phyloP scores from a whole-genome alignment of 2,329 filamentous ascomycete genomes.

The Nigrograna mackinnonii region DNA sequence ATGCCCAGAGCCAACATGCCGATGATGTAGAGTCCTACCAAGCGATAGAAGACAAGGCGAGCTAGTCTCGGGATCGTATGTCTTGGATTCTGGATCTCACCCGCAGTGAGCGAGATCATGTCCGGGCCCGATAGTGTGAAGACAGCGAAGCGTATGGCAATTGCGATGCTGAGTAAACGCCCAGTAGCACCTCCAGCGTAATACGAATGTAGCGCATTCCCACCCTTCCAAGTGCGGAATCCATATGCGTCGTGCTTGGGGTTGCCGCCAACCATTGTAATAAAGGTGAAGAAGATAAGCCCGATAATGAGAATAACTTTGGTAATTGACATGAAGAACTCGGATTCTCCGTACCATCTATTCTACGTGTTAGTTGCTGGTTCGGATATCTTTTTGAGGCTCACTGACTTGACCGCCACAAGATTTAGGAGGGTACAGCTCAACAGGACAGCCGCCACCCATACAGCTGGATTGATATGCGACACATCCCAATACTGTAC shows the following conservation, averaged over 20 bases:
- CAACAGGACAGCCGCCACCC: not conserved
- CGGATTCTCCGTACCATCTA: constrained; percentile 50
- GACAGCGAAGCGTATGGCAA: not conserved
- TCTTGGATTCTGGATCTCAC: not conserved
- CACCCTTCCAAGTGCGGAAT: constrained; percentile 41
- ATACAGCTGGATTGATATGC: not conserved
- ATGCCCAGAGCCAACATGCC: not conserved
- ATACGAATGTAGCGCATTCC: constrained; percentile 34
- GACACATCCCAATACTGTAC: not conserved
- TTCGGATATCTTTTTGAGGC: constrained; percentile 39
- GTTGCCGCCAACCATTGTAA: constrained; percentile 79
- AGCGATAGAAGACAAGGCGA: not conserved
- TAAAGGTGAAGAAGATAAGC: constrained; percentile 61
- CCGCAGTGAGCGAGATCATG: not conserved
- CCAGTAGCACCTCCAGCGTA: not conserved
- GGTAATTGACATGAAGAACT: constrained; percentile 69
- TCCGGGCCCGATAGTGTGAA: not conserved
- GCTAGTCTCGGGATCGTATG: not conserved
- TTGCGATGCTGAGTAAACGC: not conserved
- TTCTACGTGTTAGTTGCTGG: too few species aligned
- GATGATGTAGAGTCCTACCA: not conserved
- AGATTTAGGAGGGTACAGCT: constrained; percentile 7
- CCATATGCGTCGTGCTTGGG: constrained; percentile 54
- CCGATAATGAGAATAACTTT: constrained; percentile 43
- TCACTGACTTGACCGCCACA: constrained; percentile 28